Percentiles rank a stretch among this genome's conserved stretches.
Conservation (phyloP, 1,284 basidiomycete genomes). For the Microbotryum intermedium region DNA sequence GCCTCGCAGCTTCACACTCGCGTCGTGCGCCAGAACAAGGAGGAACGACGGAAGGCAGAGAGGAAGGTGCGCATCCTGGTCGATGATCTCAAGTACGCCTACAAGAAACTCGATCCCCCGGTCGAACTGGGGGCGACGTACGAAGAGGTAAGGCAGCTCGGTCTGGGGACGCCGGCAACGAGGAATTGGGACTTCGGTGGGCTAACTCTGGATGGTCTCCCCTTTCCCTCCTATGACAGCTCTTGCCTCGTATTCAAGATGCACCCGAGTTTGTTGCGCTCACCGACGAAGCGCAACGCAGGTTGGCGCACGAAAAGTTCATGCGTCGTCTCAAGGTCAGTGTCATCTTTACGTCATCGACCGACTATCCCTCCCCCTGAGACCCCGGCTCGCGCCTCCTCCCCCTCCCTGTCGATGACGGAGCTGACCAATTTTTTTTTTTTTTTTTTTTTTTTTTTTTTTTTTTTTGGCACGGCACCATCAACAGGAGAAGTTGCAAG, state of each 20-base stretch:
- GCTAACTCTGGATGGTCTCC: neutral
- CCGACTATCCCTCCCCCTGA: too few species aligned
- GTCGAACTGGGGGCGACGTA: slow-evolving; percentile 64
- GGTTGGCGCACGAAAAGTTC: slow-evolving; percentile 72
- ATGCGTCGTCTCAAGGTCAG: slow-evolving; percentile 71
- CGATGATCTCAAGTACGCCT: slow-evolving; percentile 90
- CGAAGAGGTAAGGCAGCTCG: slow-evolving; percentile 56
- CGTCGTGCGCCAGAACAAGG: slow-evolving; percentile 56
- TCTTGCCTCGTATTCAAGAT: slow-evolving; percentile 63
- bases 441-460: neutral
- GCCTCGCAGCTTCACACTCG: slow-evolving; percentile 55
- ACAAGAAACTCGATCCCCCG: slow-evolving; percentile 76
- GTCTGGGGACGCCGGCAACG: neutral
- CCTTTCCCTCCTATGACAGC: slow-evolving; percentile 42
- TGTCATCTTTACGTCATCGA: neutral
- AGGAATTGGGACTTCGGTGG: neutral
- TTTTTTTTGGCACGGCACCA: neutral
- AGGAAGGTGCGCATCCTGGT: slow-evolving; percentile 75
- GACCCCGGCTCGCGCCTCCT: neutral
- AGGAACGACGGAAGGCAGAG: slow-evolving; percentile 71
- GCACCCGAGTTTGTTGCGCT: slow-evolving; percentile 74
- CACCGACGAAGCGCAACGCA: slow-evolving; percentile 63
- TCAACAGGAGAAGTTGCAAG: slow-evolving; percentile 60
- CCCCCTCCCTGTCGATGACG: neutral
- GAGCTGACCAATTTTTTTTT: neutral